Conservation (phyloP, 352 stramenopile species). For the Pythium graminicola region DNA sequence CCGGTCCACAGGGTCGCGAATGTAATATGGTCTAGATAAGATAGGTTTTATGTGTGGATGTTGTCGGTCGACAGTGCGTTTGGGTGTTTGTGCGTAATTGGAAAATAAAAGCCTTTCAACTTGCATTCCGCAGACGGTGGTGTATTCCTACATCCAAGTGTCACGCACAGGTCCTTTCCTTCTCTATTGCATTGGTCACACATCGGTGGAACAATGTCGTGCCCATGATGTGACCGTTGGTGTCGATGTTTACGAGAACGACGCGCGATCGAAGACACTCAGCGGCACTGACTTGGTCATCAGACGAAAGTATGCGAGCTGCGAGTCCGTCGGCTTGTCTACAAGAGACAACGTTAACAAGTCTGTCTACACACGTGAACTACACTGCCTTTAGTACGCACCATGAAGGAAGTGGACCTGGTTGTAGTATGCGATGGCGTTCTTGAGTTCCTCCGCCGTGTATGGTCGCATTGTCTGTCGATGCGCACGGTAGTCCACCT, state of each 20-base stretch:
- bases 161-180: not conserved
- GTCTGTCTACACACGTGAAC: not conserved
- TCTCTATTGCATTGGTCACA: no score
- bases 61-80: no score
- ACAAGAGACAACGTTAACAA: not conserved
- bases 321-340: constrained; percentile 65
- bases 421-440: constrained; percentile 80
- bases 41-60: not conserved
- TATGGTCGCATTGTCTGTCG: constrained; percentile 76
- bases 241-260: constrained; percentile 53
- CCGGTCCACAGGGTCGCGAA: constrained; percentile 11
- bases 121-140: not conserved
- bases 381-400: constrained; percentile 17
- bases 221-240: no score
- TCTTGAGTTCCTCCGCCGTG: constrained; percentile 64
- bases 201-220: no score
- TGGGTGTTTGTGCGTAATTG: not conserved
- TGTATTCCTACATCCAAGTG: not conserved
- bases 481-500: constrained; percentile 73
- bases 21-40: not conserved
- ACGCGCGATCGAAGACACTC: constrained; percentile 76
- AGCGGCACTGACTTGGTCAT: constrained; percentile 82
- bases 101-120: not conserved
- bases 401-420: constrained; percentile 68
- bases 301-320: constrained; percentile 77